Base-by-base conservation (phyloP, 768 basidiomycete genomes). In the Tylopilus sp. region DNA sequence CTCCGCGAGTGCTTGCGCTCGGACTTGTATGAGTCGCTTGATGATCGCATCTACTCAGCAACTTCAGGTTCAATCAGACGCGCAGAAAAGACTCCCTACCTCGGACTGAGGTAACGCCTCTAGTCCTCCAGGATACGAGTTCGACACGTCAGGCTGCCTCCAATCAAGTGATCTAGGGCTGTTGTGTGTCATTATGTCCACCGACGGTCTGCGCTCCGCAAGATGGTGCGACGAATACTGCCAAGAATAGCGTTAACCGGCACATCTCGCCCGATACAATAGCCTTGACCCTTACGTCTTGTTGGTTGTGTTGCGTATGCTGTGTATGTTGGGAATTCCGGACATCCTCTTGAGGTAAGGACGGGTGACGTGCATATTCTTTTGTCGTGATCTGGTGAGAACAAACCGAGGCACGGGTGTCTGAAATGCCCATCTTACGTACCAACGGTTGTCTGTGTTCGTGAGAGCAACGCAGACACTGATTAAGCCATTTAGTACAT, bases 1-100 rank as follows among this genome's bases (percentile, higher is more conserved):
- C 71, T 78, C 60, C 83, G 75, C 58, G 76, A 72, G 68, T 84
- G 82, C 63, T 85, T 85, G 68, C 83, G 73, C 60, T 63, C 73
- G 49, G 68, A 64, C 69, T 63, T 67, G 68, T 59, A 69, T 58
- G 60, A 67, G 68, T 66, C 63, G 68, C 68, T 69, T 71, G 67
- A 71, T 62, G 61, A 69, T 54, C 68, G 69, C 49, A 69, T 65
- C 67, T 69, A 60, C 58, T 53, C 59, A 57, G 69, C 69, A 60
- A 63, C 63, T 58, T 71, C 43, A 63, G 63, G 57, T 57, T 51
- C 63, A 50, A 55, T 46, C 58, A 47, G 48, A 50, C 6, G 28
- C 40, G 10, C 7, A 47, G 20, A 46, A 26, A 60, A 57, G 7
- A 25, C 57, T 61, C 43, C 61, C 44, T 59, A 69, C 67, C 65